Conservation (phyloP, 1,284 basidiomycete species). For the Trichosporon sp. region DNA sequence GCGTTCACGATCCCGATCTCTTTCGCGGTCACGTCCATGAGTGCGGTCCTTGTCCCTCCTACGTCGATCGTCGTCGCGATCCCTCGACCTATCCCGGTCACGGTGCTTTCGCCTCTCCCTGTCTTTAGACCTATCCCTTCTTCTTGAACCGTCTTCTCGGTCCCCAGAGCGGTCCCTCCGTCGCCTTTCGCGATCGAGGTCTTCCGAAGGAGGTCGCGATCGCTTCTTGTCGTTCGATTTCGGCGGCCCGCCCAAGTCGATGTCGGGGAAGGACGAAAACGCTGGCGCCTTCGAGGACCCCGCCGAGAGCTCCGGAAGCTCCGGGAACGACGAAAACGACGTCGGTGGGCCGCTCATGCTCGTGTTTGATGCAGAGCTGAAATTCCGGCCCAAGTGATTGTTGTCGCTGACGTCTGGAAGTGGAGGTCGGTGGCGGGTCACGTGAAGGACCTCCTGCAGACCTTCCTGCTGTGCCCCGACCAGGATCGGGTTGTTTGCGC, state of each 20-base stretch:
- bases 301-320: slow-evolving; percentile 1
- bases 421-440: slow-evolving; percentile 4
- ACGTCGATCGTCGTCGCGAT: neutral
- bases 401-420: neutral
- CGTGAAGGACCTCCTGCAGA: neutral
- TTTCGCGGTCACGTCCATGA: no score
- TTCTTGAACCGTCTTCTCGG: neutral
- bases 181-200: neutral
- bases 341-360: slow-evolving; percentile 13
- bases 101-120: neutral
- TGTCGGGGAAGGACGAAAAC: slow-evolving; percentile 23
- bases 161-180: neutral
- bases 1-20: slow-evolving; percentile 6
- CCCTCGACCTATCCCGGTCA: neutral
- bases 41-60: neutral
- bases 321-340: slow-evolving; percentile 20
- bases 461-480: neutral
- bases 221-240: neutral
- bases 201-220: neutral
- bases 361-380: neutral
- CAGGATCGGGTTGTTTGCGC: neutral
- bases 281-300: slow-evolving; percentile 1
- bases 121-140: neutral
- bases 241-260: neutral
- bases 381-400: neutral